Evolutionary conservation across 805 yeast genomes (phyloP), one percentile per base, ranked within the genome.

Genomic region (Suhomyces xylopsoci): DNA sequence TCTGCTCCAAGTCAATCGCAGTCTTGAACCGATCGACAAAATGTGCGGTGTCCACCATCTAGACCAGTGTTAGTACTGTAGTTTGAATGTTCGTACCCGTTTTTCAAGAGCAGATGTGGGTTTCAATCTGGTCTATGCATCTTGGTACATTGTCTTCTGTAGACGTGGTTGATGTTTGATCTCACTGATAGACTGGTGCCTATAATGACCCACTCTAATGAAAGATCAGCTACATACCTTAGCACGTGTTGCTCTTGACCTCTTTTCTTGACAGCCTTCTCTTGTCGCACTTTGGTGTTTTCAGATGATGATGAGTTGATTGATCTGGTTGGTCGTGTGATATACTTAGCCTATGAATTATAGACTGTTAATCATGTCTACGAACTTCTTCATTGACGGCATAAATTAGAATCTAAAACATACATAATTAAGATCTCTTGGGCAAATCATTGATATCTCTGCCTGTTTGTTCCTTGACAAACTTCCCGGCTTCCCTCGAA

Each of bases 1-100:
- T 56, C 57, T 73, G 77, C 51, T 76, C 80, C 22, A 69, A 49
- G 22, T 65, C 62, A 10, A 76, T 64, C 7, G 79, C 79, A 54
- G 64, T 58, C 28, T 55, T 62, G 55, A 69, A 67, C 57, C 62
- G 20, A 56, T 58, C 28, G 64, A 59, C 28, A 49, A 47, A 47
- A 10, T 22, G 19, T 3, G 17, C 20, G 7, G 49, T n/a, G 20
- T 47, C 43, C 14, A 17, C 22, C 49, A 47, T 38, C 32, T 34
- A 20, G 19, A 19, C 25, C 17, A 26, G 26, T 25, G 50, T 48
- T 48, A 48, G 52, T 44, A 40, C 15, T 19, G 14, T 40, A 26
- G 19, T 12, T n/a, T 34, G 50, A 10, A 47, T 64, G 67, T 59
- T 15, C 45, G 70, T 62, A 60, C 50, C 63, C 55, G 67, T 67